These are phyloP conservation scores for Remersonia thermophila DNA, from an alignment of 2,329 filamentous ascomycete genomes.

Conservation along the genomic window DNA sequence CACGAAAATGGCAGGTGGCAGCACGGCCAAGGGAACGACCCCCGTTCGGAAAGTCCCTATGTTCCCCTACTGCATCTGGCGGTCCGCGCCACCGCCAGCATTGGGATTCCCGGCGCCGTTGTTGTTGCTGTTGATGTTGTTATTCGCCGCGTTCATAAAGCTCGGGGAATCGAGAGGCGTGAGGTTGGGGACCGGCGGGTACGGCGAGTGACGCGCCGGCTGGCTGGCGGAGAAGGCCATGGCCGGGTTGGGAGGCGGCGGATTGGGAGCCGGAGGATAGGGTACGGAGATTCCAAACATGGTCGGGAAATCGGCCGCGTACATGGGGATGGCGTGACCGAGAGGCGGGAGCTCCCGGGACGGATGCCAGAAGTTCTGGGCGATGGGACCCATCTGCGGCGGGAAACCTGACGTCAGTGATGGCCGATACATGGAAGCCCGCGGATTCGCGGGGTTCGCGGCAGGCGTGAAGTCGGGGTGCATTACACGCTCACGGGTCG, in stretches of 20 bases:
- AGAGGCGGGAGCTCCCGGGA: too few relatives aligned
- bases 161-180: too few relatives aligned
- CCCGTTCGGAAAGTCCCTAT: neutral
- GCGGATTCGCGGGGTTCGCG: neutral
- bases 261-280: neutral
- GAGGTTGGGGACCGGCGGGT: too few relatives aligned
- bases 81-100: neutral
- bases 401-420: slow-evolving; percentile 8
- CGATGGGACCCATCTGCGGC: neutral
- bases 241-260: too few relatives aligned
- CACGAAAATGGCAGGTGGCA: too few relatives aligned
- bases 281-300: neutral
- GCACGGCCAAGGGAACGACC: too few relatives aligned
- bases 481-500: slow-evolving; percentile 14
- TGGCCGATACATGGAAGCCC: slow-evolving; percentile 4
- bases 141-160: too few relatives aligned
- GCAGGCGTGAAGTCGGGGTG: slow-evolving; percentile 4
- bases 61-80: slow-evolving; percentile 7
- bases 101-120: neutral
- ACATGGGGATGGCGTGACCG: too few relatives aligned
- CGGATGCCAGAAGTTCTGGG: too few relatives aligned
- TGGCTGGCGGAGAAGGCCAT: too few relatives aligned
- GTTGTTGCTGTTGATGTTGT: too few relatives aligned
- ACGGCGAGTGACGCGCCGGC: too few relatives aligned
- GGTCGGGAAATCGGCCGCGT: neutral